Evolutionary conservation across 768 basidiomycete species (phyloP), one percentile per base, ranked within the genome.

Genomic region (Psilocybe cyanescens): DNA sequence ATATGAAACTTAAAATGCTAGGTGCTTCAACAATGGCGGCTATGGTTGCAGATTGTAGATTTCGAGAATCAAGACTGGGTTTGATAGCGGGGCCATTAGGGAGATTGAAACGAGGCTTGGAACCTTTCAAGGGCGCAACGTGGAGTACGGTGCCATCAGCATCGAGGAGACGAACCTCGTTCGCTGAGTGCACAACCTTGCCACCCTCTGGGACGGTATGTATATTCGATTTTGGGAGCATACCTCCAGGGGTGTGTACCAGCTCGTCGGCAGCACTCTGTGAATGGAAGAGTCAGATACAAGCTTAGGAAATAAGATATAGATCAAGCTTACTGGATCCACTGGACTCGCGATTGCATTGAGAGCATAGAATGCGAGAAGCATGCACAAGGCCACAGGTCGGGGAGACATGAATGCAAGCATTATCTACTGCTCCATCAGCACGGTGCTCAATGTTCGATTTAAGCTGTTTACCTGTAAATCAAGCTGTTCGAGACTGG

Each of bases 111-210:
- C 16, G 33, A 17, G 47, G 31, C 33, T 39, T 58, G 8, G 48
- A 29, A 2, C 33, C 30, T 14, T 17, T 58, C 7, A 59, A 12
- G 5, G 51, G n/a, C 2, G 58, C 29, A 1, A 41, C 51, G 29
- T 59, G 58, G 9, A 59, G 58, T 6, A 59, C 14, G 8, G 29
- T 59, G 4, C 58, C 58, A 11, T 59, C 41, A 8, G 50, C 58
- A 35, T 45, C 41, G 58, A 59, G 44, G 30, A 59, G 58, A 12
- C 51, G 51, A n/a, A 59, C 50, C 2, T 16, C 16, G 58, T 19
- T 53, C 24, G 24, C 2, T 24, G 24, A 24, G 24, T 24, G 24
- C 24, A 24, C 2, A 24, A 24, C 24, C 24, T 24, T 24, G 24
- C 24, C 24, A 24, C 24, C 24, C 24, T 24, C 24, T 24, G 24